phyloP scores from a whole-genome alignment of 495 filamentous ascomycete species.

The Aspergillus sclerotiicarbonarius region DNA sequence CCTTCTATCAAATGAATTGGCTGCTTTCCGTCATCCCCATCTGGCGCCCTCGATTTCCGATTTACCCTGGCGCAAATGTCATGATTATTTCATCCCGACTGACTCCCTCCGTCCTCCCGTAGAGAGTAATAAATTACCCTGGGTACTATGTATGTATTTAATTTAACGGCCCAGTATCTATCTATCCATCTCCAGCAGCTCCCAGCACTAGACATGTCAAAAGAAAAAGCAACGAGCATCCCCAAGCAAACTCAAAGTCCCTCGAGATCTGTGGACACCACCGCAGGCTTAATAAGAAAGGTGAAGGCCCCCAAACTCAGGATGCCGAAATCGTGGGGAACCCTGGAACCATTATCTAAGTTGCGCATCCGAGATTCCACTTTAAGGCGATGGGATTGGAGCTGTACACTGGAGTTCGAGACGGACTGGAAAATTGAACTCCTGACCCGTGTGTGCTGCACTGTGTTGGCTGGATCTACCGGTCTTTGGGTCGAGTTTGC shows the following conservation, averaged over 20 bases:
- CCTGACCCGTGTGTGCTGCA: background rate
- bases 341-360: conserved; percentile 1
- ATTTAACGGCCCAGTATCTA: no score
- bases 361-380: background rate
- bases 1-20: background rate
- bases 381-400: background rate
- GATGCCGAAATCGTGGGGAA: background rate
- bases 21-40: no score
- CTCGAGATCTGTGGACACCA: background rate
- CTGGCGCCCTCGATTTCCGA: no score
- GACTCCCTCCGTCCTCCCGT: no score
- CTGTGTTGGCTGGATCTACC: background rate
- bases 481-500: background rate
- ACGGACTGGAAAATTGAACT: background rate
- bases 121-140: background rate
- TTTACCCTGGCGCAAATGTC: no score
- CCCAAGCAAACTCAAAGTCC: background rate
- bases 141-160: background rate
- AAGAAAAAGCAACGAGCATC: background rate
- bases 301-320: background rate
- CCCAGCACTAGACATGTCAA: background rate
- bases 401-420: background rate
- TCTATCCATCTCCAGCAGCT: no score
- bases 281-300: background rate
- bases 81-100: no score